A percentile compares a stretch with the other conserved stretches of the same genome.
These are phyloP conservation scores for Ustilago curta DNA, from an alignment of 1,284 basidiomycete genomes.

Conservation along the genomic window DNA sequence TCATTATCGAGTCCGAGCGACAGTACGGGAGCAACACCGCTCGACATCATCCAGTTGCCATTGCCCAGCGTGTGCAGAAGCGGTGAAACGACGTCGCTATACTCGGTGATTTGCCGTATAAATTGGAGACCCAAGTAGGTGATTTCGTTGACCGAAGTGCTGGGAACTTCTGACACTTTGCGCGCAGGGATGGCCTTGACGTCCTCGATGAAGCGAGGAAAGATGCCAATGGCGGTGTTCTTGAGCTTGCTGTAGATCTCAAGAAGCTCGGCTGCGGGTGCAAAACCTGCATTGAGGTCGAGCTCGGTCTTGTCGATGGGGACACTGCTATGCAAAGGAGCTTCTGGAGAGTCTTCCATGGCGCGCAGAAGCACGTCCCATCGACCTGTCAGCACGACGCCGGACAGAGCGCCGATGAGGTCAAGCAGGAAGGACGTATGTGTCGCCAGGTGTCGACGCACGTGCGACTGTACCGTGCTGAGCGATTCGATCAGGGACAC, in stretches of 20 bases:
- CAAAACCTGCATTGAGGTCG: slow-evolving; percentile 41
- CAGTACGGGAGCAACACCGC: slow-evolving; percentile 53
- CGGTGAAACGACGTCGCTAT: slow-evolving; percentile 59
- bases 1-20: slow-evolving; percentile 55
- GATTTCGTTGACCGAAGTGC: slow-evolving; percentile 64
- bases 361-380: slow-evolving; percentile 40
- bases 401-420: slow-evolving; percentile 41
- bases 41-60: slow-evolving; percentile 65
- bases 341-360: slow-evolving; percentile 49
- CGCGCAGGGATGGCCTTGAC: slow-evolving; percentile 62
- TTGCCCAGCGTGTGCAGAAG: slow-evolving; percentile 59
- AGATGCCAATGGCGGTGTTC: slow-evolving; percentile 58
- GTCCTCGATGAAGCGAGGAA: slow-evolving; percentile 65
- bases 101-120: slow-evolving; percentile 56
- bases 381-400: slow-evolving; percentile 34
- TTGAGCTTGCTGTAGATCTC: slow-evolving; percentile 51
- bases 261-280: slow-evolving; percentile 35
- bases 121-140: slow-evolving; percentile 60
- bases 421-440: slow-evolving; percentile 63
- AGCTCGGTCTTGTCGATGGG: slow-evolving; percentile 41
- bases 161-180: slow-evolving; percentile 59
- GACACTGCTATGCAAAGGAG: slow-evolving; percentile 22
- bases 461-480: slow-evolving; percentile 48
- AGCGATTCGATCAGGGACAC: slow-evolving; percentile 39
- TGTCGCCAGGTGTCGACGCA: slow-evolving; percentile 47